Conservation (phyloP, 2,329 filamentous ascomycete species). For the Colletotrichum sp. region DNA sequence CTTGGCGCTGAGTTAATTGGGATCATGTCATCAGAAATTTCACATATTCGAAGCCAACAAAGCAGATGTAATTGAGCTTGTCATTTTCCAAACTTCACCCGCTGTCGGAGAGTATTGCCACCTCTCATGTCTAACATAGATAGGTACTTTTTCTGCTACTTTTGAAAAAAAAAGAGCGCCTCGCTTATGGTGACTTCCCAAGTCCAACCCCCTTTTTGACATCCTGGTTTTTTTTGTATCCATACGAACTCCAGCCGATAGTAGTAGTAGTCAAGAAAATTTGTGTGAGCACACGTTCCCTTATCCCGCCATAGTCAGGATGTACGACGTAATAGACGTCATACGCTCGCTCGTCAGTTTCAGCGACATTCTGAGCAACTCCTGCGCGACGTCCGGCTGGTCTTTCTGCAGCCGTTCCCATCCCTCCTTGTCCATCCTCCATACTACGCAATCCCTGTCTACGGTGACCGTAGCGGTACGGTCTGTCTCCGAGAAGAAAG, state of each 20-base stretch:
- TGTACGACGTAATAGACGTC: conserved; percentile 67
- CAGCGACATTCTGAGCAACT: conserved; percentile 85
- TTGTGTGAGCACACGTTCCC: not conserved
- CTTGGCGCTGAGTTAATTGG: not conserved
- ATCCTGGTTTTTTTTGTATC: not conserved
- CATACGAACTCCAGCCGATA: not conserved
- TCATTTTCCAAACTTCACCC: not conserved
- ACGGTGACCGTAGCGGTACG: conserved; percentile 87
- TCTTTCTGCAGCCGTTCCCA: conserved; percentile 77
- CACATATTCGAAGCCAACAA: not conserved
- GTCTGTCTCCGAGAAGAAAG: conserved; percentile 91
- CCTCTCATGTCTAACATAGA: not conserved
- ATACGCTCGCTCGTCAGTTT: conserved; percentile 96
- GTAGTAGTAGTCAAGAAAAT: not conserved
- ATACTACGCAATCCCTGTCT: conserved; percentile 81
- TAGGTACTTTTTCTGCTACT: not conserved
- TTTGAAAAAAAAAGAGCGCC: not conserved
- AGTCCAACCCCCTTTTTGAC: not conserved
- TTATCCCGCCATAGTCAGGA: conserved; percentile 54
- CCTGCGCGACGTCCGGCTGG: conserved; percentile 79
- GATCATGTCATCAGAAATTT: not conserved
- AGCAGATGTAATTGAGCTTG: not conserved
- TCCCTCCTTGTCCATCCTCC: conserved; percentile 74
- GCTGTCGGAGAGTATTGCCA: not conserved
- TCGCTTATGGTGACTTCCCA: not conserved